Conservation (phyloP, 116 monocot genomes). For the Posidonia oceanica region DNA sequence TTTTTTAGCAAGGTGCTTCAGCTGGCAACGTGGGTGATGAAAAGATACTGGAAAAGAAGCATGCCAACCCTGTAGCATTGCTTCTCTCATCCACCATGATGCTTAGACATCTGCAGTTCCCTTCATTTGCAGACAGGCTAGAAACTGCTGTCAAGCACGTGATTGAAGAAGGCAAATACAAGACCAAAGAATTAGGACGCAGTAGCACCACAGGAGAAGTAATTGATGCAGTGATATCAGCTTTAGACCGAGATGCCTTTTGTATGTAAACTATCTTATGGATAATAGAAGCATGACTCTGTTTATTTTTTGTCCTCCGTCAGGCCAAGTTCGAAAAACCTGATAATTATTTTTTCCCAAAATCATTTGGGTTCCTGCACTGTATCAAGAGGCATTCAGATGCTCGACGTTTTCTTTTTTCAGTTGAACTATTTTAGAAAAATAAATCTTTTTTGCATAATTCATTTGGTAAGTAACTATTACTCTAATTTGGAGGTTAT, state of each 20-base stretch:
- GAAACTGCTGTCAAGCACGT: conserved; percentile 62
- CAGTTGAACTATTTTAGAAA: no score
- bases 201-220: conserved; percentile 55
- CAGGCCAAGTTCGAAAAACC: no score
- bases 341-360: no score
- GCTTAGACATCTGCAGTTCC: conserved; percentile 74
- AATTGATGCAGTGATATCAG: conserved; percentile 47
- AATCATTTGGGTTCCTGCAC: no score
- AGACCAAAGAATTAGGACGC: conserved; percentile 62
- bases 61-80: conserved; percentile 62
- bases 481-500: no score
- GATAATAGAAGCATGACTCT: no score
- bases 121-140: conserved; percentile 65
- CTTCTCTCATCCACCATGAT: conserved; percentile 79
- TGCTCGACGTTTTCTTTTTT: no score
- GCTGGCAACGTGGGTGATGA: conserved; percentile 71
- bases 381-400: no score
- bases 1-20: conserved; percentile 76
- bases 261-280: no score
- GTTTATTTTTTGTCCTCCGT: no score
- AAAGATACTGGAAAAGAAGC: conserved; percentile 36
- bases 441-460: no score
- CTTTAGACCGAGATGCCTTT: conserved; percentile 19
- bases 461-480: no score
- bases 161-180: conserved; percentile 51